Evolutionary conservation across 345 rosid genomes (phyloP).

Genomic region (Punica granatum): DNA sequence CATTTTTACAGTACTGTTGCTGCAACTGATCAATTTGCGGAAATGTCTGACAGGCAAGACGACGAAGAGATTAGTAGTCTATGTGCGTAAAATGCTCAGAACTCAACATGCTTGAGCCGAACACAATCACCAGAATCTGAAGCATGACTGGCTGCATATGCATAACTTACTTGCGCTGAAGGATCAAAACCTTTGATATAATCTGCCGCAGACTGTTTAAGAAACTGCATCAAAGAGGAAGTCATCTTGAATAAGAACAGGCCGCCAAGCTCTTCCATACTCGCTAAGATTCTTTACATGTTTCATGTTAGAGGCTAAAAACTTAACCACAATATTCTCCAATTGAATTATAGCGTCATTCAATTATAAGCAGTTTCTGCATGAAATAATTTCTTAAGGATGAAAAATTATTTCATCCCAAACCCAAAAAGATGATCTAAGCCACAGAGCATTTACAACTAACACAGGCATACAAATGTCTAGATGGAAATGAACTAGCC

Average conservation of each 20-base stretch:
- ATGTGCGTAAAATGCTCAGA: no score
- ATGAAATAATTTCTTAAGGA: background rate
- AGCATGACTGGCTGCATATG: background rate
- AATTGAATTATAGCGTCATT: background rate
- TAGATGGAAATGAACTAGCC: no score
- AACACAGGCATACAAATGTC: background rate
- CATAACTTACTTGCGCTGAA: constrained; percentile 60
- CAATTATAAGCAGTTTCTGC: no score
- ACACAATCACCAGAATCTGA: background rate
- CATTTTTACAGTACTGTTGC: constrained; percentile 51
- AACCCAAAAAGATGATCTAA: background rate
- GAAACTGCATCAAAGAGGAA: constrained; percentile 49
- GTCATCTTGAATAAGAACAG: constrained; percentile 9
- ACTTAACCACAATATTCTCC: background rate
- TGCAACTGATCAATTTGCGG: constrained; percentile 67
- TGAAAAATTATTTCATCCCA: background rate
- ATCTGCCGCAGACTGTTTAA: constrained; percentile 62
- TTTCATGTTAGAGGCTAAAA: background rate
- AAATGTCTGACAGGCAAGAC: constrained; percentile 35
- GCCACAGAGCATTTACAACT: background rate
- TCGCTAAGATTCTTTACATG: background rate
- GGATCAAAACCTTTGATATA: constrained; percentile 67
- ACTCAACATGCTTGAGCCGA: background rate
- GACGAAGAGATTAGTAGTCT: background rate
- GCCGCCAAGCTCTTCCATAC: background rate